These are phyloP conservation scores for Pyrenophora teres DNA, from an alignment of 2,329 filamentous ascomycete species.

Conservation along the genomic window DNA sequence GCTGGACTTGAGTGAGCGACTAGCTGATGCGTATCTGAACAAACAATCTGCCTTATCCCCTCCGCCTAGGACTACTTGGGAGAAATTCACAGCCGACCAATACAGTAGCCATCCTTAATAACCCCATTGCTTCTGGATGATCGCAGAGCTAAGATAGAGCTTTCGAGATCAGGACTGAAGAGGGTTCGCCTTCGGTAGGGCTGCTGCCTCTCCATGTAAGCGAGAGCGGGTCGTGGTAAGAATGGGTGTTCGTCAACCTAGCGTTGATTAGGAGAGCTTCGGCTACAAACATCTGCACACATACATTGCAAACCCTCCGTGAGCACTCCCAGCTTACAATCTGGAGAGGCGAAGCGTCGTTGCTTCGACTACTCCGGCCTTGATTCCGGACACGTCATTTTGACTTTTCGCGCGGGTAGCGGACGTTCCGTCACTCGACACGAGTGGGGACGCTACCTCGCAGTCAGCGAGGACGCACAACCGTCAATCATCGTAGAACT, in stretches of 20 bases:
- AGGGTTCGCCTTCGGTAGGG: slow-evolving; percentile 20
- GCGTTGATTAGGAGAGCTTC: slow-evolving; percentile 8
- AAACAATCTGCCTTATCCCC: slow-evolving; percentile 33
- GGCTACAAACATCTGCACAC: slow-evolving; percentile 5
- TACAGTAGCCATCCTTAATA: slow-evolving; percentile 29
- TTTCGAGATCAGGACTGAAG: slow-evolving; percentile 21
- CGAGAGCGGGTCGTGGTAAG: slow-evolving; percentile 45
- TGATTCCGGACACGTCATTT: slow-evolving; percentile 39
- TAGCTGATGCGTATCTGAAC: slow-evolving; percentile 29
- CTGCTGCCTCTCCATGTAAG: slow-evolving; percentile 43
- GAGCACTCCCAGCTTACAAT: slow-evolving; percentile 46
- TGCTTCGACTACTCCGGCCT: slow-evolving; percentile 36
- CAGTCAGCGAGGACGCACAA: slow-evolving; percentile 80
- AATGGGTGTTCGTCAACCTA: slow-evolving; percentile 45
- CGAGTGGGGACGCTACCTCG: slow-evolving; percentile 79
- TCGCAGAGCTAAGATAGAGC: slow-evolving; percentile 22
- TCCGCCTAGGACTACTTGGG: slow-evolving; percentile 25
- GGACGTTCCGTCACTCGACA: slow-evolving; percentile 61
- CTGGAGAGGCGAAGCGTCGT: slow-evolving; percentile 48
- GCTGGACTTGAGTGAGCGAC: slow-evolving; percentile 37
- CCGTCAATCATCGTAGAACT: slow-evolving; percentile 96
- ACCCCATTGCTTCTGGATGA: slow-evolving; percentile 17
- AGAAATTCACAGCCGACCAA: slow-evolving; percentile 37
- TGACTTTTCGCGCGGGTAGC: slow-evolving; percentile 47
- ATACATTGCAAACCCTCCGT: slow-evolving; percentile 45